Evolutionary conservation across 1,284 basidiomycete species (phyloP).

Genomic region (Cerioporus squamosus): DNA sequence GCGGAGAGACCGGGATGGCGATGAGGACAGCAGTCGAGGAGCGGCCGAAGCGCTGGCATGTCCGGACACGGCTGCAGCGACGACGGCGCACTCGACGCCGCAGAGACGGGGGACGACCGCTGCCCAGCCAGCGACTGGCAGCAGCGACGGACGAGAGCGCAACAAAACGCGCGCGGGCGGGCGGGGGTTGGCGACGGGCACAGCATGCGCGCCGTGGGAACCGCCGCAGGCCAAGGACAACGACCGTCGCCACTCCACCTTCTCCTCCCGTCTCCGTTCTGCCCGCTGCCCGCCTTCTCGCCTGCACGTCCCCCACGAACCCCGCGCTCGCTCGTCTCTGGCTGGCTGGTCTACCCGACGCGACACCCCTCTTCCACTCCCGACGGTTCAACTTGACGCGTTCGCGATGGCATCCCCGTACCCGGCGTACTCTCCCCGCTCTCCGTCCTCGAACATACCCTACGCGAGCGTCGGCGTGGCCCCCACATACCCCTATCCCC

Average conservation of each 20-base stretch:
- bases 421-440: conserved; percentile 31
- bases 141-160: too few relatives aligned
- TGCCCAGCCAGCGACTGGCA: too few relatives aligned
- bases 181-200: neutral
- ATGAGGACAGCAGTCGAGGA: too few relatives aligned
- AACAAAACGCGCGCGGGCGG: neutral
- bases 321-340: neutral
- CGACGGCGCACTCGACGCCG: too few relatives aligned
- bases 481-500: conserved; percentile 29
- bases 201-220: conserved; percentile 4
- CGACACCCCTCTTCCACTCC: conserved; percentile 4
- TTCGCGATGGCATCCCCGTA: conserved; percentile 35
- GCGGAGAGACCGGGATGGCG: too few relatives aligned
- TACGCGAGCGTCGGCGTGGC: conserved; percentile 19
- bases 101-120: too few relatives aligned
- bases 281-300: conserved; percentile 1
- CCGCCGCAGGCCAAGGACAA: neutral
- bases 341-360: conserved; percentile 18
- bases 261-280: neutral
- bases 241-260: neutral
- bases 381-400: neutral
- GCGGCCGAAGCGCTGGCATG: too few relatives aligned
- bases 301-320: conserved; percentile 7
- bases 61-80: too few relatives aligned
- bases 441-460: conserved; percentile 19